Base-by-base conservation (phyloP, 192 early-diverging fungal genomes). In the Dispira simplex region DNA sequence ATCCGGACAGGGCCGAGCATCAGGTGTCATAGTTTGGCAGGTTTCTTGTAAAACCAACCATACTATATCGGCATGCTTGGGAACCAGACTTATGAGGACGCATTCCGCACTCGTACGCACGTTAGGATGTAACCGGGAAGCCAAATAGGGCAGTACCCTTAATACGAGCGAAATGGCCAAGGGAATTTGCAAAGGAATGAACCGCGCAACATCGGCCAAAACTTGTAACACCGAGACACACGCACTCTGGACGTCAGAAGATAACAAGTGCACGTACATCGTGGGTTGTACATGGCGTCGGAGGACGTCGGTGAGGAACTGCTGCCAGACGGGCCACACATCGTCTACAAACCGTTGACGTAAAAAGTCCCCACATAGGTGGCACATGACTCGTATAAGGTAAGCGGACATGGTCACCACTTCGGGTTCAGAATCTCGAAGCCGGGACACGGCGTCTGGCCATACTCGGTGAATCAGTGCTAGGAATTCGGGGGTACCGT, bases 391-490 rank as follows among this genome's bases (percentile, higher is more conserved):
- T 3, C 39, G 58, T 1, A 60, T 14, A 27, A 60, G 39, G 12
- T 21, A 5, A 16, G 58, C 27, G 14, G 58, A 18, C 13, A 10
- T 18, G 58, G 44, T 2, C 13, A 60, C 25, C 28, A 43, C 32
- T 18, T 18, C 58, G 13, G 58, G 21, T 14, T 27, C 32, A 14
- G 32, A 13, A 32, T 60, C 58, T 18, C 39, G 58, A 12, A 60
- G 21, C 12, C 32, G 58, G 32, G 58, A 27, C 16, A 43, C 58
- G 1, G 27, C 43, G 43, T 60, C 58, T 14, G 58, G 39, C 58
- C 58, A 60, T 14, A 60, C 43, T 16, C 58, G 58, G 58, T 60
- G 25, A 18, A 60, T 21, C 21, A 60, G 58, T 3, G 58, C 58
- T 18, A 60, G 58, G 39, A 43, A 44, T 60, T 60, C 58, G 10